A percentile compares a stretch with the other conserved stretches of the same genome.
Evolutionary conservation across 768 basidiomycete species (phyloP).

Genomic region (Pisolithus orientalis): DNA sequence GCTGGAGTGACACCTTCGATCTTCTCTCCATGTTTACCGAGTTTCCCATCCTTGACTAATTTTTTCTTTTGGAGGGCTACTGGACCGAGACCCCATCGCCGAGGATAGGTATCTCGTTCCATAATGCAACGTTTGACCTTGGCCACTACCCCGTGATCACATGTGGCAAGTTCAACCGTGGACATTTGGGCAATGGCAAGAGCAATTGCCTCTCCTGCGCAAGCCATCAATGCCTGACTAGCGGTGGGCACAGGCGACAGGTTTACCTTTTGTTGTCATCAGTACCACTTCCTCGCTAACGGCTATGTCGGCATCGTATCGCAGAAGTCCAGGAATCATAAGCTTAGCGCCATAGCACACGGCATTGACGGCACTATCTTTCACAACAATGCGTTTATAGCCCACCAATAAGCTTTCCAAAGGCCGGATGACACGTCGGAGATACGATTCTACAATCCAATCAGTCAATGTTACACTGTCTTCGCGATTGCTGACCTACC

Average conservation of each 20-base stretch:
- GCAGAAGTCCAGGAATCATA: slow-evolving; percentile 97
- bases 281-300: slow-evolving; percentile 94
- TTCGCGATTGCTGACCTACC: slow-evolving; percentile 40
- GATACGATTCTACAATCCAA: slow-evolving; percentile 72
- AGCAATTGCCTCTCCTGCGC: slow-evolving; percentile 83
- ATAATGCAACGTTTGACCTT: slow-evolving; percentile 99
- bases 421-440: slow-evolving; percentile 90
- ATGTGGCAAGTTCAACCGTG: slow-evolving; percentile 94
- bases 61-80: slow-evolving; percentile 97
- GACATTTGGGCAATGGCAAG: slow-evolving; percentile 97
- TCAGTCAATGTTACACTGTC: slow-evolving; percentile 9
- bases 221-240: slow-evolving; percentile 1
- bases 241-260: not conserved
- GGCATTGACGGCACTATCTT: slow-evolving; percentile 98
- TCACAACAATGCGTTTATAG: slow-evolving; percentile 98
- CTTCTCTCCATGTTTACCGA: slow-evolving; percentile 92
- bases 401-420: slow-evolving; percentile 90
- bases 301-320: slow-evolving; percentile 93
- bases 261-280: slow-evolving; percentile 94
- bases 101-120: slow-evolving; percentile 97
- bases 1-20: slow-evolving; percentile 82
- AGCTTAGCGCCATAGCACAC: slow-evolving; percentile 99
- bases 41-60: slow-evolving; percentile 94
- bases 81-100: slow-evolving; percentile 98
- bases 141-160: slow-evolving; percentile 97